phyloP scores from a whole-genome alignment of 2,329 filamentous ascomycete species.

The Acarospora socialis region DNA sequence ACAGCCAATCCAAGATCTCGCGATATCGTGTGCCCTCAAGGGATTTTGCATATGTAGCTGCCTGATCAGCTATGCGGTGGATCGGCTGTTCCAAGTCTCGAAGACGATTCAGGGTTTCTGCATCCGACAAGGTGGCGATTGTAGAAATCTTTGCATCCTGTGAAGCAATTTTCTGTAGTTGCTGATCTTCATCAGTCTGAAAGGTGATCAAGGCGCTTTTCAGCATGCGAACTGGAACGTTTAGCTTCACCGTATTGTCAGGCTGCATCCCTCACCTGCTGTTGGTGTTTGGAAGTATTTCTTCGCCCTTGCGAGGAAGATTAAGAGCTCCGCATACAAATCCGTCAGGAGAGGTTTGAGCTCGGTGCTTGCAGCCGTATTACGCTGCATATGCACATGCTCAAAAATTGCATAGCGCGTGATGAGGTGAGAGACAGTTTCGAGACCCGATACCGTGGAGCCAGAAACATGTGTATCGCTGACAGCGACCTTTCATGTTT shows the following conservation, averaged over 20 bases:
- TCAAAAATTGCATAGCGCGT: slow-evolving; percentile 12
- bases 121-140: no score
- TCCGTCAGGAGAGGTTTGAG: slow-evolving; percentile 5
- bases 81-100: no score
- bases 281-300: slow-evolving; percentile 6
- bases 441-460: slow-evolving; percentile 10
- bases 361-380: slow-evolving; percentile 2
- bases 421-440: slow-evolving; percentile 11
- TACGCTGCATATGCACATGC: slow-evolving; percentile 8
- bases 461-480: slow-evolving; percentile 10
- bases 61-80: no score
- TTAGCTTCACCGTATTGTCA: no score
- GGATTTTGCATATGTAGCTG: no score
- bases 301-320: slow-evolving; percentile 7
- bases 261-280: neutral
- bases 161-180: no score
- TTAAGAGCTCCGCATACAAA: slow-evolving; percentile 8
- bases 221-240: no score
- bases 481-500: slow-evolving; percentile 6
- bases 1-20: slow-evolving; percentile 12
- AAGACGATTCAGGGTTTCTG: no score
- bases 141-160: no score
- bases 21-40: no score
- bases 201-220: no score
- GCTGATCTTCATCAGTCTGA: no score